Evolutionary conservation across 805 yeast species (phyloP).

Genomic region (Phaffomyces opuntiae): DNA sequence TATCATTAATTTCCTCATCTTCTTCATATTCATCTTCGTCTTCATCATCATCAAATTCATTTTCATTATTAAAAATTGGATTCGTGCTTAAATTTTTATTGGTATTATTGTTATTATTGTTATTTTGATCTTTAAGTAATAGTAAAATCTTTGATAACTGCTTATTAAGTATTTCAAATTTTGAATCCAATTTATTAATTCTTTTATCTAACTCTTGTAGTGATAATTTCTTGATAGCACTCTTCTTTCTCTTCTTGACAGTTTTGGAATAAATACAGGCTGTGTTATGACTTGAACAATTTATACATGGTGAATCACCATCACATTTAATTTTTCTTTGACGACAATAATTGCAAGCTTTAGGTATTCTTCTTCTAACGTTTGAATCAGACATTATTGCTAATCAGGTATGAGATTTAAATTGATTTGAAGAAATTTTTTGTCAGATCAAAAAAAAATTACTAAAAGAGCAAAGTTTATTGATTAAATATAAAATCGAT

Average conservation of each 20-base stretch:
- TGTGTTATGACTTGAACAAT: constrained; percentile 78
- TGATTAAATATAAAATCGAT: too few species aligned
- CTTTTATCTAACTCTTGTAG: constrained; percentile 20
- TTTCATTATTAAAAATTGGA: not conserved
- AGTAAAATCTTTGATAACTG: constrained; percentile 11
- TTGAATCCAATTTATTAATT: constrained; percentile 14
- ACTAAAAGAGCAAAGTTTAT: too few species aligned
- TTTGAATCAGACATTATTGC: not conserved
- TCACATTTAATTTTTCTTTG: constrained; percentile 35
- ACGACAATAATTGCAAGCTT: constrained; percentile 37
- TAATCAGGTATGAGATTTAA: not conserved
- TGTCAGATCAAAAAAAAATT: too few species aligned
- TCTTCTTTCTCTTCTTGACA: constrained; percentile 16
- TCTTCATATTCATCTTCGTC: not conserved
- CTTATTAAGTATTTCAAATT: constrained; percentile 9
- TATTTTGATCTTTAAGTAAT: constrained; percentile 4
- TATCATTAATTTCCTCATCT: not conserved
- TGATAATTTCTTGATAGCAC: constrained; percentile 14
- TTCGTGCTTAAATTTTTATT: not conserved
- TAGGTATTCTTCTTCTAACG: constrained; percentile 27
- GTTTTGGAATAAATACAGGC: constrained; percentile 58
- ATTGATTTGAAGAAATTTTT: not conserved
- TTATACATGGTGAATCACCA: constrained; percentile 49
- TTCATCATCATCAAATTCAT: not conserved
- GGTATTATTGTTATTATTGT: not conserved